phyloP scores from a whole-genome alignment of 2,329 filamentous ascomycete species.

The Epichloe sp. region DNA sequence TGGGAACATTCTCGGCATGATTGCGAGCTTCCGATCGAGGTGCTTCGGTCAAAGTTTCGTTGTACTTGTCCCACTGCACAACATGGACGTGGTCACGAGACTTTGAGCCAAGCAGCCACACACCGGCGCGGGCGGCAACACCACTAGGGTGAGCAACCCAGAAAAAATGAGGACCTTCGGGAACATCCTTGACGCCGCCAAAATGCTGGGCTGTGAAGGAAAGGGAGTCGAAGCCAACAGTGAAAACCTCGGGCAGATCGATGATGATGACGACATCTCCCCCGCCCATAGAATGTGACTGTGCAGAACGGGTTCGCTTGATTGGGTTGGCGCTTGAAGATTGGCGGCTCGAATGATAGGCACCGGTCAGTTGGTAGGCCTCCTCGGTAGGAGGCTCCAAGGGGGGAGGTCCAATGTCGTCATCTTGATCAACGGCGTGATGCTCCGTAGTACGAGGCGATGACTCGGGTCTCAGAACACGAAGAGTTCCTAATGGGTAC shows the following conservation, averaged over 20 bases:
- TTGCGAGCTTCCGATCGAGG: constrained; percentile 31
- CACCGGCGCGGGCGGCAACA: constrained; percentile 39
- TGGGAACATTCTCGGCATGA: constrained; percentile 27
- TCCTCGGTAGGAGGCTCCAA: constrained; percentile 13
- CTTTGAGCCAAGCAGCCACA: constrained; percentile 37
- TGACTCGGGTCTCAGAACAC: constrained; percentile 20
- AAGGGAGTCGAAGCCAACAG: constrained; percentile 39
- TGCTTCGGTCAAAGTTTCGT: constrained; percentile 40
- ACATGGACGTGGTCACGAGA: constrained; percentile 25
- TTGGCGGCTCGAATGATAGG: neutral
- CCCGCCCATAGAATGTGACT: constrained; percentile 21
- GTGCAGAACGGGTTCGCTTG: constrained; percentile 5
- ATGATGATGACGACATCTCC: constrained; percentile 41
- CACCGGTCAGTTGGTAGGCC: neutral
- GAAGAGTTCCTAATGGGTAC: constrained; percentile 29
- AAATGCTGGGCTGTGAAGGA: constrained; percentile 36
- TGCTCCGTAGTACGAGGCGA: constrained; percentile 2
- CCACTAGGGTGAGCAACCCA: constrained; percentile 40
- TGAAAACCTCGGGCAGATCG: constrained; percentile 36
- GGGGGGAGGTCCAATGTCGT: constrained; percentile 18
- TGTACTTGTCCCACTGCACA: constrained; percentile 42
- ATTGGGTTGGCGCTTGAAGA: neutral
- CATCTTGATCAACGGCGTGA: constrained; percentile 7
- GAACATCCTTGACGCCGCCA: constrained; percentile 40
- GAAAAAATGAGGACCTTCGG: constrained; percentile 43